Base-by-base conservation (phyloP, 192 early-diverging fungal genomes). In the Spizellomyces sp. region DNA sequence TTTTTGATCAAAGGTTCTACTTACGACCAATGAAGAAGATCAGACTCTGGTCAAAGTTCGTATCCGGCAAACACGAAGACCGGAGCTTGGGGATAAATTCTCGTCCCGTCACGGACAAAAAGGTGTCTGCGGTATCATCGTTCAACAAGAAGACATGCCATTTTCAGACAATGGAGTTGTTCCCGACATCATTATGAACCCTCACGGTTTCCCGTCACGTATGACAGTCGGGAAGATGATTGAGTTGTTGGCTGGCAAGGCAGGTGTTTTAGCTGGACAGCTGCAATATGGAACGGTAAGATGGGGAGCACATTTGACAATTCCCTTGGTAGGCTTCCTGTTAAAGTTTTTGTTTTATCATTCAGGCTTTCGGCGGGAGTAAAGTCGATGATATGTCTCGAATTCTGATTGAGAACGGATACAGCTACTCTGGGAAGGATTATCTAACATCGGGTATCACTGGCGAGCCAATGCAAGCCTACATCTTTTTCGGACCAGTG, bases 161-260 rank as follows among this genome's bases (percentile, higher is more conserved):
- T 99, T 98, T 79, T 84, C 90, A 10, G 95, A 97, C 75, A 76
- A 85, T 45, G 96, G 96, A 56, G 86, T 96, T 42, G 87, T 83
- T 48, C 96, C 96, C 9, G 96, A 99, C 71, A 92, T 99, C 63
- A 95, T 99, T 83, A 99, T 99, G 95, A 99, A 99, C 85, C 96
- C 96, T 9, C 96, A 99, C 77, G 95, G 95, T 70, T 96, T 99
- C 86, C 96, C 96, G 44, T 93, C 91, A 41, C 94, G 96, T 80
- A 99, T 99, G 96, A 99, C 96, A 36, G 94, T 99, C 4, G 97
- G 97, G 55, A 96, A 99, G 79, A 96, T 99, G 92, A 96, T 99
- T 78, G 97, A 99, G 82, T 81, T 96, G 76, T 81, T 99, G 48
- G 91, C 95, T 3, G 96, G 95, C 64, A 99, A 99, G 77, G 95